Evolutionary conservation across 163 green algal genomes (phyloP).

Genomic region (Coccomyxa subellipsoidea): DNA sequence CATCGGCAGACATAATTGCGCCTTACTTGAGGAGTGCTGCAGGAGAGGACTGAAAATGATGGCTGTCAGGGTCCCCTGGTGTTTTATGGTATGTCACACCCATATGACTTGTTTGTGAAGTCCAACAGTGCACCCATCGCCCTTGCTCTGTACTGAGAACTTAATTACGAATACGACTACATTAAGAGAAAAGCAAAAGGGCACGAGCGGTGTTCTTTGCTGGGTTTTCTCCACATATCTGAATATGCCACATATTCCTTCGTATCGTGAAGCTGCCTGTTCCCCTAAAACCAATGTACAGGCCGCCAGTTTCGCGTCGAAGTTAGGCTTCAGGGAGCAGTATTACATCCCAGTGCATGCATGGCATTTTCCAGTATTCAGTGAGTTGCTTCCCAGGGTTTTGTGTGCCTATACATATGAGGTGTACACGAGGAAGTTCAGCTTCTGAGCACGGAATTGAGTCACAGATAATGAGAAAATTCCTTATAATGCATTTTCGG

Average conservation of each 20-base stretch:
- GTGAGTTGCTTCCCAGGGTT: neutral
- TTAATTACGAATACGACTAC: no score
- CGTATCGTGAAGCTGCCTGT: neutral
- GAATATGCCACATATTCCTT: neutral
- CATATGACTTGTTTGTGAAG: neutral
- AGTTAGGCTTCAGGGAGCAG: neutral
- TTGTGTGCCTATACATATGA: neutral
- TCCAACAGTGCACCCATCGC: neutral
- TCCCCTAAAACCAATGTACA: neutral
- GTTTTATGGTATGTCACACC: neutral
- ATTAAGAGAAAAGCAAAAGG: no score
- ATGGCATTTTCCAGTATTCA: neutral
- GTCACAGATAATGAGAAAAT: neutral
- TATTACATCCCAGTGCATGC: neutral
- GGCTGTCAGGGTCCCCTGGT: neutral
- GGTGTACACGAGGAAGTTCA: neutral
- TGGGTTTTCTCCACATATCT: no score
- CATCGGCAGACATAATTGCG: no score
- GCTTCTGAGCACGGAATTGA: neutral
- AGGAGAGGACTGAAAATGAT: neutral
- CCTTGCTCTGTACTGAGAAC: neutral
- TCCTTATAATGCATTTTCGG: neutral
- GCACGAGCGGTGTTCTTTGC: no score
- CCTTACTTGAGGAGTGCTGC: neutral
- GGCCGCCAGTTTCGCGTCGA: no score